These are phyloP conservation scores for Phytophthora cactorum DNA, from an alignment of 352 stramenopile species.

Conservation along the genomic window DNA sequence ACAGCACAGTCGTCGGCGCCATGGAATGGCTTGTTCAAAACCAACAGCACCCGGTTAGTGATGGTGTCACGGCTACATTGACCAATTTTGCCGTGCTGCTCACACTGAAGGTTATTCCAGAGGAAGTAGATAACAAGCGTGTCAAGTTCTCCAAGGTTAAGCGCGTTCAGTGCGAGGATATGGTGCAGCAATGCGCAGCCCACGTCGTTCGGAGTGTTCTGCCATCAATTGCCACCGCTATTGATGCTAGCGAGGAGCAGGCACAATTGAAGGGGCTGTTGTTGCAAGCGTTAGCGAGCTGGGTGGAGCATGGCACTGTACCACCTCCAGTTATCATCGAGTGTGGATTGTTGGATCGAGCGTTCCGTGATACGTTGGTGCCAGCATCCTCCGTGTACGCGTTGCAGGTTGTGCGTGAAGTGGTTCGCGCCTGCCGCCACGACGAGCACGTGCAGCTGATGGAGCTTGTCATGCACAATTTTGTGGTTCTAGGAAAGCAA, in stretches of 20 bases:
- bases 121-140: conserved; percentile 81
- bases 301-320: conserved; percentile 78
- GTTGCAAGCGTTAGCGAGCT: conserved; percentile 71
- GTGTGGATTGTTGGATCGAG: conserved; percentile 59
- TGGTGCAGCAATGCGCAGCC: conserved; percentile 69
- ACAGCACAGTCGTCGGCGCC: conserved; percentile 57
- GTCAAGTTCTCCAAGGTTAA: conserved; percentile 81
- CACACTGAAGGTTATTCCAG: conserved; percentile 77
- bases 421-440: conserved; percentile 65
- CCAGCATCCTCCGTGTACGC: conserved; percentile 50
- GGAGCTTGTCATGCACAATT: conserved; percentile 81
- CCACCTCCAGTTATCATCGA: conserved; percentile 62
- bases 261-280: conserved; percentile 52
- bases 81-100: conserved; percentile 82
- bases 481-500: conserved; percentile 72
- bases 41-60: conserved; percentile 56
- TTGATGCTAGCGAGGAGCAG: conserved; percentile 65
- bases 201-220: conserved; percentile 69
- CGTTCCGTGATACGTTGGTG: conserved; percentile 59
- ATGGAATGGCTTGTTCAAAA: conserved; percentile 84
- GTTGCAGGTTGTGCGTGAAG: conserved; percentile 69
- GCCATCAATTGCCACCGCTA: conserved; percentile 57
- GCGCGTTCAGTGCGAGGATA: conserved; percentile 62
- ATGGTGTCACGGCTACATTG: conserved; percentile 46
- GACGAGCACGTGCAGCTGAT: conserved; percentile 73